These are phyloP conservation scores for Calcarisporium arbuscula DNA, from an alignment of 2,329 filamentous ascomycete genomes.

Conservation along the genomic window DNA sequence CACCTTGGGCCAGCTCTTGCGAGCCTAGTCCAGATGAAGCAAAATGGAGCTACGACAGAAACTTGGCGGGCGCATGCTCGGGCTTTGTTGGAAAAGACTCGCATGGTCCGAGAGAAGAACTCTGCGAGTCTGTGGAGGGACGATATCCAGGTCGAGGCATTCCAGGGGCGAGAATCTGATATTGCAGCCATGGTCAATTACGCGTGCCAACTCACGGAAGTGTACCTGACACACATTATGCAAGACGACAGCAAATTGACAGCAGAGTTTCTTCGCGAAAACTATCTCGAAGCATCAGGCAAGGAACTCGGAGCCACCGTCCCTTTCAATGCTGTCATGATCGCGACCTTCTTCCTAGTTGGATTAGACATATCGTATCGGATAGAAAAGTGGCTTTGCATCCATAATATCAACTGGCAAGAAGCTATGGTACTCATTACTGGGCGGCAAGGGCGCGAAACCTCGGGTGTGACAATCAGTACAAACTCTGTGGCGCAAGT, in stretches of 20 bases:
- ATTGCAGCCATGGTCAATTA: conserved; percentile 3
- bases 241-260: conserved; percentile 1
- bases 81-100: background rate
- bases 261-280: conserved; percentile 3
- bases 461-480: conserved; percentile 3
- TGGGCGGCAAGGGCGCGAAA: conserved; percentile 1
- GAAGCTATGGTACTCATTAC: conserved; percentile 4
- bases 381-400: background rate
- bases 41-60: background rate
- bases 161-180: background rate
- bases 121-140: background rate
- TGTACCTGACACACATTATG: background rate
- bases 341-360: conserved; percentile 6
- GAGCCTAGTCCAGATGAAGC: background rate
- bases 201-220: background rate
- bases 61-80: background rate
- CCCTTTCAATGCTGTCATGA: conserved; percentile 5
- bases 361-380: conserved; percentile 1
- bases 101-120: background rate
- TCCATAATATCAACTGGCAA: conserved; percentile 2
- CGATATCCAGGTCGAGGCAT: background rate
- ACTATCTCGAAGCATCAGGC: conserved; percentile 3
- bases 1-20: conserved; percentile 1
- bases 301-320: conserved; percentile 1
- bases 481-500: conserved; percentile 3